These are phyloP conservation scores for Aspergillus ibericus DNA, from an alignment of 2,329 filamentous ascomycete genomes.

Conservation along the genomic window DNA sequence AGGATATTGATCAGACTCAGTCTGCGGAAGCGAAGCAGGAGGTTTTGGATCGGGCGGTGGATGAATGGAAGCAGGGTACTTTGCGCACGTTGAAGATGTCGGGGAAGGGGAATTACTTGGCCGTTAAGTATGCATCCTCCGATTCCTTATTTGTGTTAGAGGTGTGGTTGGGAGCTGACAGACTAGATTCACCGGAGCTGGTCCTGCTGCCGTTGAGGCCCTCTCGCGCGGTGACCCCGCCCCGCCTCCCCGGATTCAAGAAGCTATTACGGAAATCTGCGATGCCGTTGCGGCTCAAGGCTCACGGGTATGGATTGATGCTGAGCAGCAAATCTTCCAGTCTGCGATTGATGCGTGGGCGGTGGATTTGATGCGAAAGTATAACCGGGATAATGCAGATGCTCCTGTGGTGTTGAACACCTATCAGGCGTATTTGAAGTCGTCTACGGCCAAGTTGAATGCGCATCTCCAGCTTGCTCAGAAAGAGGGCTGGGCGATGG, in stretches of 20 bases:
- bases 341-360: constrained; percentile 47
- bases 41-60: constrained; percentile 29
- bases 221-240: constrained; percentile 32
- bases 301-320: constrained; percentile 49
- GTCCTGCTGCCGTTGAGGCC: constrained; percentile 37
- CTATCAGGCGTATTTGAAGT: constrained; percentile 50
- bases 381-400: constrained; percentile 32
- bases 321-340: constrained; percentile 50
- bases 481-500: constrained; percentile 43
- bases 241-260: constrained; percentile 35
- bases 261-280: constrained; percentile 42
- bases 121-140: constrained; percentile 48
- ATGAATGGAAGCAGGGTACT: constrained; percentile 51
- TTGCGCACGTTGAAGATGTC: constrained; percentile 49
- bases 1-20: constrained; percentile 10
- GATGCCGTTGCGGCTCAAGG: constrained; percentile 33
- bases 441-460: constrained; percentile 38
- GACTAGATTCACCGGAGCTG: constrained; percentile 46
- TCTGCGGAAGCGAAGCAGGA: constrained; percentile 11
- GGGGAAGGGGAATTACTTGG: constrained; percentile 43
- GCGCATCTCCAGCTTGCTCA: constrained; percentile 40
- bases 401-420: constrained; percentile 43
- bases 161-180: background rate
- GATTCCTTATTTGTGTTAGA: background rate
- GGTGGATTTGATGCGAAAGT: constrained; percentile 47